Evolutionary conservation across 1,284 basidiomycete genomes (phyloP).

Genomic region (Leccinum colubrinum): DNA sequence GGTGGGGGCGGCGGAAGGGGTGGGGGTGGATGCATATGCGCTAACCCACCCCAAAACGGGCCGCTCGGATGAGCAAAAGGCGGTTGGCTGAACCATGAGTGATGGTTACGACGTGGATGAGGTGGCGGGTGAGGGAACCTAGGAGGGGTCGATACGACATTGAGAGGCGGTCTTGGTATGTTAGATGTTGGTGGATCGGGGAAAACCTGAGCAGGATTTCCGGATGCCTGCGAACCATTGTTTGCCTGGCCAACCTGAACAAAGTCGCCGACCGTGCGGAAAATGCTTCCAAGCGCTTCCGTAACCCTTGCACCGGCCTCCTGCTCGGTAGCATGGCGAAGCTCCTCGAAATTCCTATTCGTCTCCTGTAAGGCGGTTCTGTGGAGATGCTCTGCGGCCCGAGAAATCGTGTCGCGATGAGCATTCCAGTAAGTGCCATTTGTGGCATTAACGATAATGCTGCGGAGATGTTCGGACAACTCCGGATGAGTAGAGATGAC

Average conservation of each 20-base stretch:
- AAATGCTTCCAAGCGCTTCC: slow-evolving; percentile 59
- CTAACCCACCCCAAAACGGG: slow-evolving; percentile 14
- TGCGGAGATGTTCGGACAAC: slow-evolving; percentile 61
- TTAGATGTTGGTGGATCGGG: not conserved
- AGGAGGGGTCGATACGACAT: slow-evolving; percentile 1
- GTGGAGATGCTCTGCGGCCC: slow-evolving; percentile 50
- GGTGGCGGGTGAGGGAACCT: slow-evolving; percentile 11
- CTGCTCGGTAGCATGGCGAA: slow-evolving; percentile 50
- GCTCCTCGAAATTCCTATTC: slow-evolving; percentile 40
- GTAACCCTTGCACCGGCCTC: slow-evolving; percentile 64
- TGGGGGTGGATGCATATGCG: slow-evolving; percentile 3
- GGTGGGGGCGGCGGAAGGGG: slow-evolving; percentile 20
- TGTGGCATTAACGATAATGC: slow-evolving; percentile 57
- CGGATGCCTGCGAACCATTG: slow-evolving; percentile 1
- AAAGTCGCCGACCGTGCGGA: slow-evolving; percentile 51
- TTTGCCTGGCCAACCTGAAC: slow-evolving; percentile 12
- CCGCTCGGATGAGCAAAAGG: slow-evolving; percentile 7
- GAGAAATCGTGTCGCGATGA: slow-evolving; percentile 56
- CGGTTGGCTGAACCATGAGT: slow-evolving; percentile 24
- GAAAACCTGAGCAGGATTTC: not conserved
- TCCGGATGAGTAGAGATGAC: slow-evolving; percentile 66
- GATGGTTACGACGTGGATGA: slow-evolving; percentile 20
- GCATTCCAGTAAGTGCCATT: slow-evolving; percentile 65
- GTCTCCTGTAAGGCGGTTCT: slow-evolving; percentile 43
- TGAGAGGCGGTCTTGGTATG: slow-evolving; percentile 2